These are phyloP conservation scores for Aspergillus baeticus DNA, from an alignment of 495 filamentous ascomycete species.

Conservation along the genomic window DNA sequence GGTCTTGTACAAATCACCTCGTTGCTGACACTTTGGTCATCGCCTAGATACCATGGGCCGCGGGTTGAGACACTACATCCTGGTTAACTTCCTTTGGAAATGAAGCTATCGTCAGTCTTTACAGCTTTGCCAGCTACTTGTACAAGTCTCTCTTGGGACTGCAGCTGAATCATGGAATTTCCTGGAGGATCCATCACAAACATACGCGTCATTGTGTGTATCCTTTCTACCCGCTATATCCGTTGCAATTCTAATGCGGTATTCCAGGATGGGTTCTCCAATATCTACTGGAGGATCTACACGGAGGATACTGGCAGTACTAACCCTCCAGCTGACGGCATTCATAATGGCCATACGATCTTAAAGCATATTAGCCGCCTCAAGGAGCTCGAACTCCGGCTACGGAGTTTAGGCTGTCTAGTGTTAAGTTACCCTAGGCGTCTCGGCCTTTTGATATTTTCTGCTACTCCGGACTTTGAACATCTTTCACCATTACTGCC, in stretches of 20 bases:
- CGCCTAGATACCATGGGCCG: constrained; percentile 16
- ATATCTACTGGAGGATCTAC: constrained; percentile 50
- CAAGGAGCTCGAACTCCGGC: constrained; percentile 42
- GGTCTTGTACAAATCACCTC: constrained; percentile 25
- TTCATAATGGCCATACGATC: constrained; percentile 42
- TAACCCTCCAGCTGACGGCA: constrained; percentile 35
- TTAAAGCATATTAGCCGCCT: constrained; percentile 46
- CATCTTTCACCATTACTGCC: constrained; percentile 30
- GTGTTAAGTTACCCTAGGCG: constrained; percentile 43
- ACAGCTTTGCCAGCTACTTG: constrained; percentile 28
- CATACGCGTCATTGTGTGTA: constrained; percentile 46
- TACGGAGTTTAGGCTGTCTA: constrained; percentile 38
- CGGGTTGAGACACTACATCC: constrained; percentile 12
- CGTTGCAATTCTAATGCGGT: constrained; percentile 19
- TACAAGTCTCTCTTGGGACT: constrained; percentile 26
- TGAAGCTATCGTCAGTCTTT: constrained; percentile 32
- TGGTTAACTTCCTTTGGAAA: constrained; percentile 29
- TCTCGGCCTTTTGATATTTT: constrained; percentile 45
- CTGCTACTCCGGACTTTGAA: constrained; percentile 42
- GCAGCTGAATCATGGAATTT: constrained; percentile 47
- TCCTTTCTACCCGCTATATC: neutral
- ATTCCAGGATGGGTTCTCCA: constrained; percentile 47
- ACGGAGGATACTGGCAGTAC: constrained; percentile 40
- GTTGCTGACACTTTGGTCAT: constrained; percentile 16
- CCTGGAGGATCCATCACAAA: constrained; percentile 47